These are phyloP conservation scores for Physcomitrellopsis africana DNA, from an alignment of 225 moss, liverwort and hornwort species.

Conservation along the genomic window DNA sequence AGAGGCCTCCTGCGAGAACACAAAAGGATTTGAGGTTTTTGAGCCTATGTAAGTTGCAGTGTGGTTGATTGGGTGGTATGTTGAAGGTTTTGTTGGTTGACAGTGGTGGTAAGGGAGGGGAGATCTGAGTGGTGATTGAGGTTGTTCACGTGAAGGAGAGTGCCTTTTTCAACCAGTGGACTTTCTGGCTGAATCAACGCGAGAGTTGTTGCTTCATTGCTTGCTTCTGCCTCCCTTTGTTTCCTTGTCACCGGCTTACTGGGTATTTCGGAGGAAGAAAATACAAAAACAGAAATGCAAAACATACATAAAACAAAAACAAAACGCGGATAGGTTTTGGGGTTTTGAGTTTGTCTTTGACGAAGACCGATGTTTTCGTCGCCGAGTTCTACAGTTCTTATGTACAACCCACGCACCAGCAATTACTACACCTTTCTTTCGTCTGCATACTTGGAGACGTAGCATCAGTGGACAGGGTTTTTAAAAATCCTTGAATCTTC, in stretches of 20 bases:
- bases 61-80: background rate
- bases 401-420: background rate
- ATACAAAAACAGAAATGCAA: no score
- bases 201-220: background rate
- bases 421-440: background rate
- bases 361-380: conserved; percentile 27
- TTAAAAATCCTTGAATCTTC: background rate
- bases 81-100: background rate
- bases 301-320: background rate
- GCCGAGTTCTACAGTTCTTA: conserved; percentile 23
- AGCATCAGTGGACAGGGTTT: conserved; percentile 4
- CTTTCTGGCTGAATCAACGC: conserved; percentile 30
- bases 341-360: background rate
- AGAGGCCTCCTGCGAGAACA: background rate
- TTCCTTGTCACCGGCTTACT: conserved; percentile 12
- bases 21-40: background rate
- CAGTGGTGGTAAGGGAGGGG: background rate
- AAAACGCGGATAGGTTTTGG: background rate
- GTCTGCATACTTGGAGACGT: conserved; percentile 17
- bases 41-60: conserved; percentile 22
- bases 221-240: conserved; percentile 19
- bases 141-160: conserved; percentile 17
- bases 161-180: conserved; percentile 24
- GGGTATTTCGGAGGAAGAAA: background rate
- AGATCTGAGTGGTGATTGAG: conserved; percentile 27